Evolutionary conservation across 192 early-diverging fungal species (phyloP).

Genomic region (Irineochytrium annulatum): DNA sequence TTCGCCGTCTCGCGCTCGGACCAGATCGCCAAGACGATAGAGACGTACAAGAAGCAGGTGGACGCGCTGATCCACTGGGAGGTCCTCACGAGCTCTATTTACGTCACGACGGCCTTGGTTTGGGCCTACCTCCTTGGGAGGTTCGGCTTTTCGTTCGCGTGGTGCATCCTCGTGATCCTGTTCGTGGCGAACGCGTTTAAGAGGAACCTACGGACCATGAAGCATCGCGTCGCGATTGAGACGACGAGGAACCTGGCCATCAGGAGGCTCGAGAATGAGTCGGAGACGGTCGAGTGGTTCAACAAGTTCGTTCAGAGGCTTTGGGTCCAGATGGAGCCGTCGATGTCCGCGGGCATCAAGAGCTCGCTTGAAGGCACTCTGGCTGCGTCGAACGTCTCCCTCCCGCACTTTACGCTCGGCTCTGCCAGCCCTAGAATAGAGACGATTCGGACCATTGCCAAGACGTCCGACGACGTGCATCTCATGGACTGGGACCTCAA

Average conservation of each 20-base stretch:
- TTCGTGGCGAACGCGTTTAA: conserved; percentile 23
- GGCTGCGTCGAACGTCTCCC: conserved; percentile 52
- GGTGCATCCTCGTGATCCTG: conserved; percentile 19
- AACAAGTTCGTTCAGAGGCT: conserved; percentile 80
- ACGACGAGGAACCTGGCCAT: conserved; percentile 10
- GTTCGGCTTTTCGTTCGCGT: conserved; percentile 20
- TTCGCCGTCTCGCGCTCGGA: neutral
- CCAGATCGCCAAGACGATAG: neutral
- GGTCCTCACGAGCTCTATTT: conserved; percentile 4
- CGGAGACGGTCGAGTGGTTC: conserved; percentile 82
- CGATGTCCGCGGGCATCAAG: conserved; percentile 69
- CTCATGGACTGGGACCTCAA: conserved; percentile 89
- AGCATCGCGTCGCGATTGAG: conserved; percentile 17
- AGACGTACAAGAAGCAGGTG: neutral
- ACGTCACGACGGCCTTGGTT: conserved; percentile 16
- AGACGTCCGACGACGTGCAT: conserved; percentile 39
- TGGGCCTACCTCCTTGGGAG: conserved; percentile 25
- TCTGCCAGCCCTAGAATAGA: conserved; percentile 45
- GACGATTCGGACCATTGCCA: conserved; percentile 30
- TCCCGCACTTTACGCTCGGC: conserved; percentile 47
- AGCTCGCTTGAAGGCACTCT: conserved; percentile 71
- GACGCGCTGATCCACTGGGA: conserved; percentile 18
- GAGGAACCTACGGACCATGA: conserved; percentile 11
- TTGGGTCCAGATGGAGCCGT: conserved; percentile 91
- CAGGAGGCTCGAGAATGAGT: conserved; percentile 20